A percentile compares a stretch with the other conserved stretches of the same genome.
These are phyloP conservation scores for Kingdonia uniflora DNA, from an alignment of 164 flowering plant species.

Conservation along the genomic window DNA sequence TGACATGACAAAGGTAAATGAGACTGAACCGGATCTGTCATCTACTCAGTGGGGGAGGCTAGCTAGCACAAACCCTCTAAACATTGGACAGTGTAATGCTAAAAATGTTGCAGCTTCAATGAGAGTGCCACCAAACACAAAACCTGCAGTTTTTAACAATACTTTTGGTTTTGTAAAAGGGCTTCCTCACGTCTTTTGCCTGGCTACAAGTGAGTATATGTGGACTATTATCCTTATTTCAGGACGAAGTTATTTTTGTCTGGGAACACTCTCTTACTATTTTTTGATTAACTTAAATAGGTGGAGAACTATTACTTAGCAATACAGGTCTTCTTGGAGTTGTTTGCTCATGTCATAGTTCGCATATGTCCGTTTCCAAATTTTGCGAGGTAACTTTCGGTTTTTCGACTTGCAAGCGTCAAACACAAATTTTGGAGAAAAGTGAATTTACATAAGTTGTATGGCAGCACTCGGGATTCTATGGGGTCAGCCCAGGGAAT, in stretches of 20 bases:
- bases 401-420: not conserved
- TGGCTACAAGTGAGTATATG: constrained; percentile 33
- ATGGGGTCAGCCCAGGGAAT: constrained; percentile 42
- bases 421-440: not conserved
- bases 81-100: constrained; percentile 10
- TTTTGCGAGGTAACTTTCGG: constrained; percentile 48
- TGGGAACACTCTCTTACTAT: not conserved
- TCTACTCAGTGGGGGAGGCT: constrained; percentile 14
- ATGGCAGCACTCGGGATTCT: constrained; percentile 57
- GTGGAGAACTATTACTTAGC: constrained; percentile 54
- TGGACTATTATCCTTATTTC: not conserved
- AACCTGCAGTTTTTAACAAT: constrained; percentile 9
- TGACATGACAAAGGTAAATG: constrained; percentile 16
- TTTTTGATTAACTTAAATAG: constrained; percentile 17
- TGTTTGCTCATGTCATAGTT: constrained; percentile 50
- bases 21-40: constrained; percentile 14
- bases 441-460: not conserved
- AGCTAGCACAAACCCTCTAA: constrained; percentile 8
- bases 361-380: constrained; percentile 45
- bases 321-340: constrained; percentile 50
- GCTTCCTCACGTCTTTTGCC: constrained; percentile 45
- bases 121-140: constrained; percentile 13
- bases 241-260: not conserved
- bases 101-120: constrained; percentile 10
- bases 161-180: constrained; percentile 18